A percentile compares a stretch with the other conserved stretches of the same genome.
phyloP scores from a whole-genome alignment of 2,329 filamentous ascomycete genomes.

The Onygenales sp. region DNA sequence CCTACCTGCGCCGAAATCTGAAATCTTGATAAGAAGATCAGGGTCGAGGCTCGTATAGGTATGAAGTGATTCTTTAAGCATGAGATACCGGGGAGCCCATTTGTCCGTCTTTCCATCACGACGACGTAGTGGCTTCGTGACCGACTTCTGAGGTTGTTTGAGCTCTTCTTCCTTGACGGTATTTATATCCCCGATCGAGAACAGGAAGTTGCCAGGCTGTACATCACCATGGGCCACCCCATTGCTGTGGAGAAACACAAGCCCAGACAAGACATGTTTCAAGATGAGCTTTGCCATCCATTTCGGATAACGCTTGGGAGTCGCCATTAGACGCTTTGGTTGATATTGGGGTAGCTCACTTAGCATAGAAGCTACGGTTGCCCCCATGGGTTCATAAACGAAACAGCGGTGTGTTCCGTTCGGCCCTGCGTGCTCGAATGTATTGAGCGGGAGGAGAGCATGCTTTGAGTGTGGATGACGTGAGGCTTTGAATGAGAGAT shows the following conservation, averaged over 20 bases:
- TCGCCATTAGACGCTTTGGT: constrained; percentile 10
- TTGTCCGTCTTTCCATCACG: constrained; percentile 12
- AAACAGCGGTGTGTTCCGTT: constrained; percentile 28
- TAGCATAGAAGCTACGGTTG: constrained; percentile 18
- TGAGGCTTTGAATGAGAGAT: not conserved
- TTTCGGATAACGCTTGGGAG: constrained; percentile 4
- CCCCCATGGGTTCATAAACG: constrained; percentile 25
- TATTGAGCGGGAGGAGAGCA: constrained; percentile 21
- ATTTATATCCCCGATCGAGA: constrained; percentile 2
- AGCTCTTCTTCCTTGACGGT: constrained; percentile 6
- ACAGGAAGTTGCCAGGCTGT: constrained; percentile 7
- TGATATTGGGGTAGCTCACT: constrained; percentile 11
- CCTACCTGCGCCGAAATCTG: constrained; percentile 15
- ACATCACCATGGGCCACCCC: constrained; percentile 7
- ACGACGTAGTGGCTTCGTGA: constrained; percentile 10
- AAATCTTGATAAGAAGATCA: constrained; percentile 14
- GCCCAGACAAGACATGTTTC: constrained; percentile 6
- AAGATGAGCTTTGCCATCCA: constrained; percentile 6
- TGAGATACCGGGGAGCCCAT: constrained; percentile 15
- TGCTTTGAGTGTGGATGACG: constrained; percentile 16
- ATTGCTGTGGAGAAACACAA: constrained; percentile 5
- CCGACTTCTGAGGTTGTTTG: constrained; percentile 9
- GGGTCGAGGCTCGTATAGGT: constrained; percentile 9
- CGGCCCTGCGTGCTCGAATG: constrained; percentile 22
- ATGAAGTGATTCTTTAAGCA: constrained; percentile 13